Evolutionary conservation across 2,329 filamentous ascomycete genomes (phyloP), one percentile per base, ranked within the genome.

Genomic region (Drechslera avenae): DNA sequence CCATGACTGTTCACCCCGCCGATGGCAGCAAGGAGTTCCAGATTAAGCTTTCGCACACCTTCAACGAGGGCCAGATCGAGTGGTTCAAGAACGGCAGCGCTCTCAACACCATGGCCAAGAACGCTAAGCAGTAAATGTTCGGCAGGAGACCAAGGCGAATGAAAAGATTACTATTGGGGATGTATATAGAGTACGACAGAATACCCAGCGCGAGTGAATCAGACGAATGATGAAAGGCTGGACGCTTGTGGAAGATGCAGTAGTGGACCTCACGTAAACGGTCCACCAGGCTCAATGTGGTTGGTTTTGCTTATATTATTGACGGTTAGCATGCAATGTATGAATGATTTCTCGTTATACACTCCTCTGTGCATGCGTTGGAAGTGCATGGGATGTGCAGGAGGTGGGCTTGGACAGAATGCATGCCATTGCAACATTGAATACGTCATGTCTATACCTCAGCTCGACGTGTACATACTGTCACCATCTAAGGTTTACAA

Each of bases 41-140:
- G 60, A 74, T 96, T 67, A 83, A 89, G 78, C 86, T 99, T 67
- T 83, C 84, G 64, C 94, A 99, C 82, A 99, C 94, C 62, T 99
- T 96, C 87, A 99, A 99, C 84, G 91, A 91, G 76, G 86, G 89
- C 66, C 94, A 99, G 82, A 88, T 99, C 59, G 89, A 97, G 81
- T 99, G 94, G 94, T 99, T 99, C 86, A 92, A 91, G 84, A 95
- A 97, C 77, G 94, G 94, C 64, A 92, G 88, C 72, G 94, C 94
- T 48, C 83, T 99, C 63, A 99, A 99, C 86, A 97, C 92, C 68
- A 99, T 99, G 93, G 92, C 93, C 64, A 95, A 94, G 86, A 55
- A 67, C 26, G 47, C 52, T n/a, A 66, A 68, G 54, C 54, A 60
- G 45, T 69, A 68, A 50, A 62, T 56, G 47, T 32, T 19, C 18